These are phyloP conservation scores for Corymbia maculata DNA, from an alignment of 345 rosid genomes.

Conservation along the genomic window DNA sequence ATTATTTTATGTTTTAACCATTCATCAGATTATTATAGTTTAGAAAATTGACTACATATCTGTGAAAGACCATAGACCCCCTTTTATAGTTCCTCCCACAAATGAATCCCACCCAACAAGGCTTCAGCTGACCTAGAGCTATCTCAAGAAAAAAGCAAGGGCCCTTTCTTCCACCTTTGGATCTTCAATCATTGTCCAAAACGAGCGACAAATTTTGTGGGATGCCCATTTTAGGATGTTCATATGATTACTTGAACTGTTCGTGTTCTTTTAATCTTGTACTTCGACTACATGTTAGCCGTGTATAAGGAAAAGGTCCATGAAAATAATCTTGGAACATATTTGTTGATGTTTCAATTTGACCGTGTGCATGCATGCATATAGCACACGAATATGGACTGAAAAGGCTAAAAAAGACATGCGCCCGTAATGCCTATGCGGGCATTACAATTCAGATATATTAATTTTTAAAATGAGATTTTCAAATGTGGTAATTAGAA, in stretches of 20 bases:
- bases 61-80: background rate
- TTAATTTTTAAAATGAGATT: too few relatives aligned
- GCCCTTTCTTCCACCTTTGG: background rate
- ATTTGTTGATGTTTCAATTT: background rate
- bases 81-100: background rate
- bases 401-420: background rate
- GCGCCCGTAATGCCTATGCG: background rate
- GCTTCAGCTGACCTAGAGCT: background rate
- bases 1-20: background rate
- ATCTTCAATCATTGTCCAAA: background rate
- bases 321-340: background rate
- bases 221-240: background rate
- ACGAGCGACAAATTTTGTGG: background rate
- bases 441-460: background rate
- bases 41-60: too few relatives aligned
- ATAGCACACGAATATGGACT: background rate
- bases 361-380: background rate
- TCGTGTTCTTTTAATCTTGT: background rate
- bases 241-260: background rate
- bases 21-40: background rate
- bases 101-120: background rate
- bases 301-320: background rate
- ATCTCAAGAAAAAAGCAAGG: background rate
- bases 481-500: background rate
- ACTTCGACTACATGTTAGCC: background rate